Percentiles rank a stretch among this genome's conserved stretches.
Conservation (phyloP, 2,329 filamentous ascomycete genomes). For the Hymenoscyphus fructigenus region DNA sequence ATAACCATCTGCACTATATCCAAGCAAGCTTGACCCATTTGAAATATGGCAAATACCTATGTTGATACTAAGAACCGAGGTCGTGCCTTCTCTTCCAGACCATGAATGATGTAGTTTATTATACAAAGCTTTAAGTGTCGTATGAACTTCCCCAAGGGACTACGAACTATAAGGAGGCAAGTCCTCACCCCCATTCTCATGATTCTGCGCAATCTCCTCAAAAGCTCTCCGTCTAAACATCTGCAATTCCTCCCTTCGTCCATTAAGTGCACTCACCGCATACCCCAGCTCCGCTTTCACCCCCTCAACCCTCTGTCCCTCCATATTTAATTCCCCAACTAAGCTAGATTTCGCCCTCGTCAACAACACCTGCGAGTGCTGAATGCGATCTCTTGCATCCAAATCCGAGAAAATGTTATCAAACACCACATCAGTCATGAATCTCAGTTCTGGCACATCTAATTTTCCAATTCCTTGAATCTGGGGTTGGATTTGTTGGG, state of each 20-base stretch:
- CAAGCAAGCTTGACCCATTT: too few relatives aligned
- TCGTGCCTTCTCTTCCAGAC: too few relatives aligned
- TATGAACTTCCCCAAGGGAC: neutral
- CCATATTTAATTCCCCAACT: constrained; percentile 35
- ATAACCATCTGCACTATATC: too few relatives aligned
- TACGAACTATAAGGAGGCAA: neutral
- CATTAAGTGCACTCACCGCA: constrained; percentile 38
- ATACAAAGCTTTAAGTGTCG: too few relatives aligned
- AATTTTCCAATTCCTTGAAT: constrained; percentile 42
- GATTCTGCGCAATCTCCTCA: constrained; percentile 29
- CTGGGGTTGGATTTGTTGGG: constrained; percentile 41
- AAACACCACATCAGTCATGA: constrained; percentile 54
- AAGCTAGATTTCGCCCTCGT: constrained; percentile 39
- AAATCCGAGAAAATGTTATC: constrained; percentile 55
- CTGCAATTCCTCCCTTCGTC: constrained; percentile 44
- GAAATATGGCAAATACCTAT: too few relatives aligned
- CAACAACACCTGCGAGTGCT: constrained; percentile 42
- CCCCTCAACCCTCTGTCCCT: constrained; percentile 34
- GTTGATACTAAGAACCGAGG: too few relatives aligned
- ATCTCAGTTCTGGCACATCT: constrained; percentile 45
- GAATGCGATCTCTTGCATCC: constrained; percentile 52
- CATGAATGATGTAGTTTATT: too few relatives aligned
- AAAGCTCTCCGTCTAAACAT: constrained; percentile 46
- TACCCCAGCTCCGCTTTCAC: constrained; percentile 34
- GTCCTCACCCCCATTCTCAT: neutral